phyloP scores from a whole-genome alignment of 75 land plant genomes.

The Cupressus sempervirens region DNA sequence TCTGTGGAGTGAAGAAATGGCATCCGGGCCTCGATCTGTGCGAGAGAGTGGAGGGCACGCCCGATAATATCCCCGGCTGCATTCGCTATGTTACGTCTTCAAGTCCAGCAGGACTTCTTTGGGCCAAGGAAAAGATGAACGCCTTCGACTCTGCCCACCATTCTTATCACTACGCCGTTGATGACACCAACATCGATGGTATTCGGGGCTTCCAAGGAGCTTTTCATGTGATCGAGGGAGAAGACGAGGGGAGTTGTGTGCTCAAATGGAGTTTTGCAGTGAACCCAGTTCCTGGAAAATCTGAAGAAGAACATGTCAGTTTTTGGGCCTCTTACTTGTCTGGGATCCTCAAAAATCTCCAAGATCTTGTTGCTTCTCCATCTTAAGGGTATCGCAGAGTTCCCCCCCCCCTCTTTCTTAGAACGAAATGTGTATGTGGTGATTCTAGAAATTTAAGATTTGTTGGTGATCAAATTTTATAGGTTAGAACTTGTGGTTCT shows the following conservation, averaged over 20 bases:
- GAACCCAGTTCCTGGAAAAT: constrained; percentile 26
- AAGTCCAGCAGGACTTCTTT: constrained; percentile 3
- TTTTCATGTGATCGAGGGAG: constrained; percentile 16
- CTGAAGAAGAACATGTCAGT: constrained; percentile 8
- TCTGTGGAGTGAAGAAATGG: constrained; percentile 37
- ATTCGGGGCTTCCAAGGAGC: constrained; percentile 26
- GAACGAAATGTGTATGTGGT: no score
- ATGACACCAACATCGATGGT: constrained; percentile 28
- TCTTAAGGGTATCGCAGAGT: no score
- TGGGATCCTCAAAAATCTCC: constrained; percentile 22
- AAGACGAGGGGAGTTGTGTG: background rate
- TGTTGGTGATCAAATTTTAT: no score
- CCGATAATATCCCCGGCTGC: constrained; percentile 26
- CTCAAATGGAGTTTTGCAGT: constrained; percentile 22
- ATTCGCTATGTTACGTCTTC: constrained; percentile 18
- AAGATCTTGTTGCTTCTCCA: background rate
- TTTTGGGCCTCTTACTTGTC: constrained; percentile 9
- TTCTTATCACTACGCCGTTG: constrained; percentile 22
- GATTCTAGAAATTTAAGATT: no score
- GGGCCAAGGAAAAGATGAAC: constrained; percentile 37
- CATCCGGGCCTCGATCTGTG: constrained; percentile 24
- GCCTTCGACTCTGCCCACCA: constrained; percentile 21
- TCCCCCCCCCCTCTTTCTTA: no score
- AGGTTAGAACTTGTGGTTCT: no score
- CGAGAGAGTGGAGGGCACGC: constrained; percentile 25